These are phyloP conservation scores for Monosporascus sp. DNA, from an alignment of 2,329 filamentous ascomycete species.

Conservation along the genomic window DNA sequence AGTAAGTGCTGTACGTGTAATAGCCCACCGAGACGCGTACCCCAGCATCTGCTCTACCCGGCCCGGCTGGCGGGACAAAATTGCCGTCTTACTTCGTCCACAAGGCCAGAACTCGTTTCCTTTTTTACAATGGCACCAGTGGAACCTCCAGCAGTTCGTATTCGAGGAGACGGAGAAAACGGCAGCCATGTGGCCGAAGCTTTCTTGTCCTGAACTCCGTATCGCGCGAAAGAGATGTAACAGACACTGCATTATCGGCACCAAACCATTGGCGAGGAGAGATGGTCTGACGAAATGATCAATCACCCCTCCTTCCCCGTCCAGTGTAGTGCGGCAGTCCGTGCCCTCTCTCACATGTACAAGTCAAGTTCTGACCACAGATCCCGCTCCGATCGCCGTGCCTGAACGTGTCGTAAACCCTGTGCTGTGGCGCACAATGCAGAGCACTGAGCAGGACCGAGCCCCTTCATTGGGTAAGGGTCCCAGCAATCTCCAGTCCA, in stretches of 20 bases:
- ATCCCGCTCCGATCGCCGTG: neutral
- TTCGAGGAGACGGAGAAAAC: neutral
- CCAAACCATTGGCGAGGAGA: neutral
- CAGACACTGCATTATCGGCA: neutral
- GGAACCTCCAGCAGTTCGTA: neutral
- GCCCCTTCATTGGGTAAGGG: neutral
- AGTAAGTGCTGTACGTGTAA: no score
- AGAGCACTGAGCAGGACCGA: no score
- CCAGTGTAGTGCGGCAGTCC: no score
- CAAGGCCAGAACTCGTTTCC: neutral
- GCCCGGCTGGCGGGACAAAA: no score
- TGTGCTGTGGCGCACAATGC: neutral
- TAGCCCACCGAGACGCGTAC: no score
- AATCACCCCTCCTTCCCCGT: no score
- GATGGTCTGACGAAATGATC: no score
- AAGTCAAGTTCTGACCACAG: neutral
- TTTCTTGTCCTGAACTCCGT: neutral
- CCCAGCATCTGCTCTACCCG: no score
- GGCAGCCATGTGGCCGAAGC: neutral
- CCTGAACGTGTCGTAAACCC: neutral
- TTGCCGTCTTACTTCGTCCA: neutral
- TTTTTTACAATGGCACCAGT: neutral
- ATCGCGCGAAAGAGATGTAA: neutral
- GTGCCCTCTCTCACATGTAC: no score
- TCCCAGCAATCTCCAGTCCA: neutral